Conservation (phyloP, 1,284 basidiomycete species). For the Pyrrhoderma noxium region DNA sequence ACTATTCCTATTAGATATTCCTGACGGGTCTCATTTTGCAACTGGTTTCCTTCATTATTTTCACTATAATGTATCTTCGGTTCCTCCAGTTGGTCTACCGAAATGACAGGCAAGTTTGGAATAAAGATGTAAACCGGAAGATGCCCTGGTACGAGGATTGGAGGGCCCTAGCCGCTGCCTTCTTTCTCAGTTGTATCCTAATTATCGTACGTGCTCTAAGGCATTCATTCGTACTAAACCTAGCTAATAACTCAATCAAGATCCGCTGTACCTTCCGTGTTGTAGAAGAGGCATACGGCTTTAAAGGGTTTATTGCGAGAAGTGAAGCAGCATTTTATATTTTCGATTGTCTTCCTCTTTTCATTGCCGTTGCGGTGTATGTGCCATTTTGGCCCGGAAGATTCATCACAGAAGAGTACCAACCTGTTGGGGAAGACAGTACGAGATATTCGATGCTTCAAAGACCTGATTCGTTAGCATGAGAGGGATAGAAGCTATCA, state of each 20-base stretch:
- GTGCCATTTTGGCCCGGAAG: conserved; percentile 55
- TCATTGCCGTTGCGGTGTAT: conserved; percentile 51
- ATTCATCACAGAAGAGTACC: conserved; percentile 32
- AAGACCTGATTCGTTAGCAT: not conserved
- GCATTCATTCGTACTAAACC: not conserved
- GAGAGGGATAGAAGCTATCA: not conserved
- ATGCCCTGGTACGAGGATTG: conserved; percentile 51
- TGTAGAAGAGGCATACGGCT: conserved; percentile 61
- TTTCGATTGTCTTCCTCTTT: conserved; percentile 59
- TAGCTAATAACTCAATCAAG: conserved; percentile 26
- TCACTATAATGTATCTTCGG: conserved; percentile 48
- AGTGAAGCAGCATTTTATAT: conserved; percentile 59
- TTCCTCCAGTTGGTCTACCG: conserved; percentile 50
- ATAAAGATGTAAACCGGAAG: conserved; percentile 25
- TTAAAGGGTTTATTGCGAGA: conserved; percentile 50
- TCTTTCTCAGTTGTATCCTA: conserved; percentile 56
- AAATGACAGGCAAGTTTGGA: conserved; percentile 41
- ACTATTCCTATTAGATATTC: conserved; percentile 40
- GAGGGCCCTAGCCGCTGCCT: conserved; percentile 48
- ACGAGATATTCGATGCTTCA: too few species aligned
- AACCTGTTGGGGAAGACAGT: not conserved
- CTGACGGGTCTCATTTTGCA: conserved; percentile 58
- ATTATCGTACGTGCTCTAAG: conserved; percentile 43
- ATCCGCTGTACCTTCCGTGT: conserved; percentile 65
- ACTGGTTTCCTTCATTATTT: conserved; percentile 55